Percentiles rank a stretch among this genome's conserved stretches.
Conservation (phyloP, 2,329 filamentous ascomycete genomes). For the Trichophaea hybrida region DNA sequence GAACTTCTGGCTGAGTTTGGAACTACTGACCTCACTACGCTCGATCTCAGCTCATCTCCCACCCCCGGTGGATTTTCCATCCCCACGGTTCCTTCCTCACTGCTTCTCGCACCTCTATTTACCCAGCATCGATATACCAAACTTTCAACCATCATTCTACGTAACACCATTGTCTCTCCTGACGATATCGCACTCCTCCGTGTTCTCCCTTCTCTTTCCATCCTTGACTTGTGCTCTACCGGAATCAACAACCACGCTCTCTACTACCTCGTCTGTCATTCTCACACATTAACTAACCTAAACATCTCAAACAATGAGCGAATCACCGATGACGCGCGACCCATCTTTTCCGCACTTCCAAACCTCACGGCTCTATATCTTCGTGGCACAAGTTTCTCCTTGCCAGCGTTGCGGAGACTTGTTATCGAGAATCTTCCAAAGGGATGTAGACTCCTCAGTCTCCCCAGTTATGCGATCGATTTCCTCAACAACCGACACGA, state of each 20-base stretch:
- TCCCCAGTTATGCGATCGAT: conserved; percentile 12
- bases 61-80: conserved; percentile 3
- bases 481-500: conserved; percentile 12
- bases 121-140: conserved; percentile 12
- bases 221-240: conserved; percentile 21
- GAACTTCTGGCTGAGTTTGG: conserved; percentile 15
- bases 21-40: conserved; percentile 13
- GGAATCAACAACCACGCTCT: conserved; percentile 20
- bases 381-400: conserved; percentile 23
- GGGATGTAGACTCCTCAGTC: conserved; percentile 16
- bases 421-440: conserved; percentile 10
- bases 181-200: conserved; percentile 23
- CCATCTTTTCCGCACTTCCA: conserved; percentile 19
- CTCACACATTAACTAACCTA: conserved; percentile 16
- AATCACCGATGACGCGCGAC: conserved; percentile 23
- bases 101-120: conserved; percentile 14
- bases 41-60: conserved; percentile 16
- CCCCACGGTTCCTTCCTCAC: conserved; percentile 6
- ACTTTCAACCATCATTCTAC: conserved; percentile 13
- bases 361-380: conserved; percentile 21
- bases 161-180: conserved; percentile 14
- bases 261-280: conserved; percentile 24
- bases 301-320: conserved; percentile 21
- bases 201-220: conserved; percentile 17
- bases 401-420: conserved; percentile 23